Base-by-base conservation (phyloP, 108 stramenopile genomes). In the Skeletonema grethae region DNA sequence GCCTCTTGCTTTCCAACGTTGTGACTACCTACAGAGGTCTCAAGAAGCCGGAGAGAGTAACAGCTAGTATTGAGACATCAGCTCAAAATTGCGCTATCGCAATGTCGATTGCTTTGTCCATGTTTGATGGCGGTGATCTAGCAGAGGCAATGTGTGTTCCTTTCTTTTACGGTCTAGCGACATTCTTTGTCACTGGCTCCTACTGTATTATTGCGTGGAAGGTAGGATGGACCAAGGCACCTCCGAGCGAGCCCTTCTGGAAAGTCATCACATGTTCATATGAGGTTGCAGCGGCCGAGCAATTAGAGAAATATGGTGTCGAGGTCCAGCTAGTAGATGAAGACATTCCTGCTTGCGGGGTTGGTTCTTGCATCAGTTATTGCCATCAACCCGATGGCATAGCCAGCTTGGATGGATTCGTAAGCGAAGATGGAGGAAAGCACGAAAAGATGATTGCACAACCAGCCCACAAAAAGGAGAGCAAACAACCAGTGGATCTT, bases 161-260 rank as follows among this genome's bases (percentile, higher is more conserved):
- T 18, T 86, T 92, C 39, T 88, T 82, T 41, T 89, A 92, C 64
- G 88, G 91, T 4, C 24, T 84, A 13, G 70, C 70, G 35, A 82
- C 83, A 55, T 74, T 77, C 11, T 13, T 86, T 29, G 18, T 86
- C 18, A 39, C 89, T 12, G 84, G 87, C 4, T 35, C 83, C 2
- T 92, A 86, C 41, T 86, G 85, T 61, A 10, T 87, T 9, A 68
- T 46, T 7, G 72, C 73, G 25, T 90, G 90, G 90, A 90, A 88
- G 82, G 62, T 64, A 9, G 86, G 86, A 8, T 88, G 85, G 90
- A 87, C 82, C 31, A 90, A 90, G 58, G 90, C 90, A 61, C 90
- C 90, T 16, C 61, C 57, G 10, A 67, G 84, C 57, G 86, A 80
- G 39, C 30, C 50, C 2, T 53, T 90, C 30, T 90, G 90, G 79